phyloP scores from a whole-genome alignment of 257 asterid genomes.

The Gardenia jasminoides region DNA sequence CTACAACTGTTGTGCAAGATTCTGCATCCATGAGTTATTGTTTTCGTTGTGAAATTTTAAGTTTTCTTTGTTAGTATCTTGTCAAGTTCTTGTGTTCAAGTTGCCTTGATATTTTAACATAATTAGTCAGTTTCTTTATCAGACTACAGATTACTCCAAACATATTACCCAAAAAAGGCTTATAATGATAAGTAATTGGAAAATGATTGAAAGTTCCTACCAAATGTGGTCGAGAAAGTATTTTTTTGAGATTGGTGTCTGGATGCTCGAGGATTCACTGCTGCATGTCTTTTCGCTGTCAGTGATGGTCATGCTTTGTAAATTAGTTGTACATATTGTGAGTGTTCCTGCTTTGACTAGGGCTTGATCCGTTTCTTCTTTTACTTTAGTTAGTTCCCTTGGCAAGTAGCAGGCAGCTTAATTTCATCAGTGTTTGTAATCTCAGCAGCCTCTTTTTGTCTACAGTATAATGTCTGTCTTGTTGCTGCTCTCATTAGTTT shows the following conservation, averaged over 20 bases:
- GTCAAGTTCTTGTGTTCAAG: background rate
- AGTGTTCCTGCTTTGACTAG: background rate
- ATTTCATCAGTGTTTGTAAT: background rate
- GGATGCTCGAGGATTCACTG: background rate
- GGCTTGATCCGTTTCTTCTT: background rate
- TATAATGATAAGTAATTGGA: background rate
- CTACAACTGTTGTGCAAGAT: background rate
- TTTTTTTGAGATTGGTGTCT: background rate
- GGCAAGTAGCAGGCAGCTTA: background rate
- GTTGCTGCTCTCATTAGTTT: conserved; percentile 6
- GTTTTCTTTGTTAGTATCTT: background rate
- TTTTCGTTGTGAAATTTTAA: background rate
- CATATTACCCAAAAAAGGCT: background rate
- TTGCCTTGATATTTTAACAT: background rate
- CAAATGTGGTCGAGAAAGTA: background rate
- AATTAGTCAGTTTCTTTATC: background rate
- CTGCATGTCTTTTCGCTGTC: background rate
- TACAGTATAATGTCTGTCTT: background rate
- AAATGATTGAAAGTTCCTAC: background rate
- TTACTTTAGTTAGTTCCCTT: background rate
- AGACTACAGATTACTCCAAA: background rate
- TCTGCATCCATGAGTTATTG: background rate
- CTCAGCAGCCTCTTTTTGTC: background rate
- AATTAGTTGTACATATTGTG: background rate
- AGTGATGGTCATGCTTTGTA: background rate